Conservation (phyloP, 352 stramenopile genomes). For the Globisporangium camurandrum region DNA sequence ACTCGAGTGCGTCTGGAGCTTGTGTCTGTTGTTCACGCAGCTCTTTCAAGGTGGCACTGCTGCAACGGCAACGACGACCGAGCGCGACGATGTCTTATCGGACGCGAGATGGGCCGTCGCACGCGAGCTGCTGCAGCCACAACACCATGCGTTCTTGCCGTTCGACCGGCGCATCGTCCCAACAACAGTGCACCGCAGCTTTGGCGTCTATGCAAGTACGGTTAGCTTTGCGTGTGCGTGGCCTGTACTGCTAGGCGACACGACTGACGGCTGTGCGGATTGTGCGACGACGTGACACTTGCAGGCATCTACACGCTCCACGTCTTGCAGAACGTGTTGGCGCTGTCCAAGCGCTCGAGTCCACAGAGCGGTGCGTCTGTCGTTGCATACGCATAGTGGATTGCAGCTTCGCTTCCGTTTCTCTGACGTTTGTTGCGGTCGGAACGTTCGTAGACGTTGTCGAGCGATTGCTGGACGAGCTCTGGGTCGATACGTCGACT, state of each 20-base stretch:
- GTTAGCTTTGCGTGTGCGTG: neutral
- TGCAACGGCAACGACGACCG: neutral
- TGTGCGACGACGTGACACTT: neutral
- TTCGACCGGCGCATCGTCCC: conserved; percentile 18
- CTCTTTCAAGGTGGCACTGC: conserved; percentile 1
- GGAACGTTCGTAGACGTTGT: conserved; percentile 19
- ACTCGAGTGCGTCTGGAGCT: conserved; percentile 15
- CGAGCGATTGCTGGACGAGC: conserved; percentile 22
- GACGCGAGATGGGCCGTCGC: conserved; percentile 40
- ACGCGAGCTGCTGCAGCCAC: conserved; percentile 31
- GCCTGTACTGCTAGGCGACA: neutral
- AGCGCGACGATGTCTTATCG: conserved; percentile 3
- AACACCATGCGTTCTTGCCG: conserved; percentile 30
- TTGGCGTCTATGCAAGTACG: conserved; percentile 12
- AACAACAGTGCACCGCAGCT: neutral
- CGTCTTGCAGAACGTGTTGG: conserved; percentile 23
- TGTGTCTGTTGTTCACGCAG: conserved; percentile 12
- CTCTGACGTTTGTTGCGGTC: conserved; percentile 5
- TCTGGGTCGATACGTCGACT: conserved; percentile 16
- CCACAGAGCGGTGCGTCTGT: conserved; percentile 11
- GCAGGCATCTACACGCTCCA: conserved; percentile 26
- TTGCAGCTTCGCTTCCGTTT: neutral
- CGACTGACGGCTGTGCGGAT: no score
- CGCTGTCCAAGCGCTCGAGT: conserved; percentile 21
- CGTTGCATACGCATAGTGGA: neutral